Conservation (phyloP, 345 rosid genomes). For the Populus pruinosa region DNA sequence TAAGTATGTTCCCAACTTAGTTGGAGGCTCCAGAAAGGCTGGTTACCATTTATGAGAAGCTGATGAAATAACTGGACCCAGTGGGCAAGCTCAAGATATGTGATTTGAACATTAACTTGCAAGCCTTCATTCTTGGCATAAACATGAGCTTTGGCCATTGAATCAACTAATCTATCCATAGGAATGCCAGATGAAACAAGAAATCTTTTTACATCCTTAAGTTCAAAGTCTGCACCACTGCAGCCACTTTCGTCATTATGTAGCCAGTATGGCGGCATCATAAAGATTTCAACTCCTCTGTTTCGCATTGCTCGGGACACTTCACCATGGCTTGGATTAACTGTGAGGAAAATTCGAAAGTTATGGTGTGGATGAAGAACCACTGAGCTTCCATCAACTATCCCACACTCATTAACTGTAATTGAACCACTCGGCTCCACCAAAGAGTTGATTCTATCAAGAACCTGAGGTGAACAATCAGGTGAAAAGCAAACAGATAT, state of each 20-base stretch:
- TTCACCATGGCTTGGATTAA: conserved; percentile 84
- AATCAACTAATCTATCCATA: conserved; percentile 49
- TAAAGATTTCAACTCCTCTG: conserved; percentile 89
- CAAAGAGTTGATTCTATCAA: conserved; percentile 94
- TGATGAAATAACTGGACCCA: conserved; percentile 83
- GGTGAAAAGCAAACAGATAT: background rate
- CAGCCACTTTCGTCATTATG: conserved; percentile 39
- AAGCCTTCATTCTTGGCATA: conserved; percentile 60
- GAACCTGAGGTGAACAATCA: conserved; percentile 53
- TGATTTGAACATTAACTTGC: conserved; percentile 43
- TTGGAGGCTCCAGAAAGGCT: conserved; percentile 73
- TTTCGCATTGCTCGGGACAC: conserved; percentile 97
- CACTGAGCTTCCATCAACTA: conserved; percentile 78
- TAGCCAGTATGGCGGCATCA: conserved; percentile 93
- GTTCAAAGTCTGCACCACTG: conserved; percentile 43
- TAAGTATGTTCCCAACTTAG: conserved; percentile 92
- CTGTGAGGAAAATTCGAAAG: conserved; percentile 83
- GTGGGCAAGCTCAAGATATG: conserved; percentile 81
- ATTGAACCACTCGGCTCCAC: conserved; percentile 87
- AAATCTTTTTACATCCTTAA: conserved; percentile 62
- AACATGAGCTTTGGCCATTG: conserved; percentile 85
- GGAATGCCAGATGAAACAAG: conserved; percentile 78
- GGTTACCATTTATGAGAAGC: conserved; percentile 69
- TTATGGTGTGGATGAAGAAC: conserved; percentile 75
- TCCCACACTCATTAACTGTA: conserved; percentile 85